Evolutionary conservation across 2,329 filamentous ascomycete genomes (phyloP).

Genomic region (Penicillium sp.): DNA sequence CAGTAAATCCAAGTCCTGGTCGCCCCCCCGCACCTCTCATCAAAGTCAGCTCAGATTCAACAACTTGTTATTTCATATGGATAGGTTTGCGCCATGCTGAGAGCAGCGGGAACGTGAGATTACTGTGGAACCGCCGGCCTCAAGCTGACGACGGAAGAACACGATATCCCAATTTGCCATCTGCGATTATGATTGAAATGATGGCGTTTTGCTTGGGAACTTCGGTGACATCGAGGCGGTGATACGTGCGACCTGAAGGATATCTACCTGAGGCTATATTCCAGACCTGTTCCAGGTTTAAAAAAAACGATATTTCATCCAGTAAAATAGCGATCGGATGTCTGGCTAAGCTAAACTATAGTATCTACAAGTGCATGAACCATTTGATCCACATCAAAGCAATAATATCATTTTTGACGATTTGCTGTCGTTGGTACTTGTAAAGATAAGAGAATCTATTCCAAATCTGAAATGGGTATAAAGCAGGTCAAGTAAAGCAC

Average conservation of each 20-base stretch:
- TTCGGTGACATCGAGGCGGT: background rate
- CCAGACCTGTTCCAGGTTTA: background rate
- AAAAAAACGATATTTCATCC: background rate
- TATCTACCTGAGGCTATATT: background rate
- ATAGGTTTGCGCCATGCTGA: background rate
- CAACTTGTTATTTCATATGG: background rate
- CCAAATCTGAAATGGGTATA: slow-evolving; percentile 14
- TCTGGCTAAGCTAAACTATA: background rate
- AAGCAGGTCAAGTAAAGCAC: slow-evolving; percentile 13
- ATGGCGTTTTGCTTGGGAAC: background rate
- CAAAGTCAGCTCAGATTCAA: background rate
- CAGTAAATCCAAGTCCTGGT: no score
- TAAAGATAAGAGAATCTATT: background rate
- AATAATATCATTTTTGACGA: background rate
- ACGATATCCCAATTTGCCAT: background rate
- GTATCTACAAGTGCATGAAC: background rate
- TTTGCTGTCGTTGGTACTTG: background rate
- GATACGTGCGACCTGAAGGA: background rate
- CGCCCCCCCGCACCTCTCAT: background rate
- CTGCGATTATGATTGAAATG: background rate
- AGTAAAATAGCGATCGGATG: background rate
- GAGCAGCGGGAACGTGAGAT: background rate
- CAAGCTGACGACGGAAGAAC: background rate
- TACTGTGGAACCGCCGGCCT: background rate
- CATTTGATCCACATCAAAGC: background rate